Evolutionary conservation across 139 green algal species (phyloP), one percentile per base, ranked within the genome.

Genomic region (Raphidocelis subcapitata): DNA sequence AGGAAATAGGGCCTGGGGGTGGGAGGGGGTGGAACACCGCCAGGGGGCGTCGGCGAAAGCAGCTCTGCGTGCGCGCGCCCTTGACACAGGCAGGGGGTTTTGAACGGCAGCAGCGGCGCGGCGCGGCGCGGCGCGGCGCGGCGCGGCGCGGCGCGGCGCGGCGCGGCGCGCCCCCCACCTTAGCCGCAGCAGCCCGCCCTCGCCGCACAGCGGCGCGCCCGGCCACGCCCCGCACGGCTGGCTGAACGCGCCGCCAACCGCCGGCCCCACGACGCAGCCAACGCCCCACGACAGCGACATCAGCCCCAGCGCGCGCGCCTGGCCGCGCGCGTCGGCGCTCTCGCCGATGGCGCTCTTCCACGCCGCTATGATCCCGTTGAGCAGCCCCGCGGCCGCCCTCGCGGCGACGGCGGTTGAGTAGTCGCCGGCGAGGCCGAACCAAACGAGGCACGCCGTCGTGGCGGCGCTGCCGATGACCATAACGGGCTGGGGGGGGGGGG

Each of bases 311-410:
- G 8, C 54, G 54, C 54, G 54, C 54, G 15, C 54, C 54, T 61
- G 54, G 24, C 5, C 15, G 54, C 10, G 24, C 12, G 12, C 54
- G 23, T 61, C 54, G 24, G 10, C 10, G 24, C 54, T 29, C 54
- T 61, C 54, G 54, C 24, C 54, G 24, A 61, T 28, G 10, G 18
- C 18, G 24, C 24, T 28, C 54, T 61, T 61, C 54, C 54, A 61
- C 12, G 54, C 54, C 10, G 10, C 10, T 28, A 94, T 84, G 60
- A 92, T 87, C 36, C 76, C 86, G 54, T 94, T 94, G 69, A 91
- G 75, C 28, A 86, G 64, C 15, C 89, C 89, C 15, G 79, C 84
- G 28, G 83, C 76, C 1, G 76, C 47, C 0, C 88, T 66, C 0
- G 80, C 67, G 3, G 69, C 44, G 24, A 82, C 16, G 2, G 89